Evolutionary conservation across 1,284 basidiomycete species (phyloP), one percentile per base, ranked within the genome.

Genomic region (Cryptococcus sp.): DNA sequence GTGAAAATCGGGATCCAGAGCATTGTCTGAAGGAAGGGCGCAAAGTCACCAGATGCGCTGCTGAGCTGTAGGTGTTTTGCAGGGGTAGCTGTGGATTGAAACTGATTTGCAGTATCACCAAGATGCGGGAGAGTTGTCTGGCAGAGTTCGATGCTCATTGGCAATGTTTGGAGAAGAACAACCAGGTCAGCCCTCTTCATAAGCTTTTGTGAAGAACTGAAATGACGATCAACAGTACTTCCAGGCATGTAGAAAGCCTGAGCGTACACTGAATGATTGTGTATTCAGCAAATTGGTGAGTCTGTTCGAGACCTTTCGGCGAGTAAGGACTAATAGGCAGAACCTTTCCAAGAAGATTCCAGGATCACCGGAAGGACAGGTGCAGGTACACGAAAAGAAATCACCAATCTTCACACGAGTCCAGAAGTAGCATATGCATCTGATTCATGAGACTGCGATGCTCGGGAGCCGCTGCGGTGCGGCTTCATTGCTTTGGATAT

Each of bases 21-120:
- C 91, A 96, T 76, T 99, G 96, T 77, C 76, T 98, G 76, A 88
- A 89, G 80, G 96, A 98, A 76, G 96, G 96, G 24, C 79, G 96
- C 62, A 85, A 91, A 67, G 94, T 98, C 55, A 98, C 96, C 50
- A 82, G 96, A 64, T 99, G 96, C 75, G 88, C 93, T 46, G 85
- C 86, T 48, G 92, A 98, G 72, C 68, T 98, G 94, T 97, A 67
- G 74, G 91, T 83, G 45, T 10, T 18, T 11, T 21, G 36, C 10
- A 25, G 18, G 40, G 36, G 25, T 34, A 9, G 46, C 16, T 31
- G 51, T 24, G 21, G 19, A 4, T 31, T 24, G 18, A n/a, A 13
- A 32, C 14, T 34, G 25, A 51, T 19, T 10, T 3, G 44, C 57
- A 97, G 94, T 58, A 91, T 98, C 60, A 82, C 78, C 56, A 97